phyloP scores from a whole-genome alignment of 164 flowering plant species.

The Cinnamomum chago region DNA sequence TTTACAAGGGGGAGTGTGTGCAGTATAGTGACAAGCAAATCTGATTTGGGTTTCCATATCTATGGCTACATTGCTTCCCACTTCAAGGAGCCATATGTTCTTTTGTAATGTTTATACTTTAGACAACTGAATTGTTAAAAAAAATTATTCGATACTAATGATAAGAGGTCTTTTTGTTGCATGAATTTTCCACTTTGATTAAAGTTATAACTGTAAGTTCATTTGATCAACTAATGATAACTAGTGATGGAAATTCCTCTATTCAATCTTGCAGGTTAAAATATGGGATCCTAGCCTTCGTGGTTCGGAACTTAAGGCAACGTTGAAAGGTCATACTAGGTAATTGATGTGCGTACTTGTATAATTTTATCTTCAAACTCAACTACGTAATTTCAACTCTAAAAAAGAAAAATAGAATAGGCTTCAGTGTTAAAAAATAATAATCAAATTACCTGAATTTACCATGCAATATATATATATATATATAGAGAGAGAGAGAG shows the following conservation, averaged over 20 bases:
- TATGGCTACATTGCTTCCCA: neutral
- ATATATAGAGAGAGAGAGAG: no score
- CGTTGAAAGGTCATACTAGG: slow-evolving; percentile 88
- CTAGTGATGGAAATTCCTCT: neutral
- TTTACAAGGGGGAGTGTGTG: no score
- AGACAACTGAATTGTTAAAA: neutral
- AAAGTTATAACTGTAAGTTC: neutral
- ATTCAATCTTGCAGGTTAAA: slow-evolving; percentile 57
- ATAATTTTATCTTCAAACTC: no score
- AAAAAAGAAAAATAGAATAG: no score
- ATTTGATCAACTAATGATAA: neutral
- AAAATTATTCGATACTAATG: neutral
- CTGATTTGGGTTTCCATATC: no score
- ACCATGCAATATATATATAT: no score
- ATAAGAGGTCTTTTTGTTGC: neutral
- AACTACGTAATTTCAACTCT: neutral
- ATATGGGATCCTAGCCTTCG: slow-evolving; percentile 99
- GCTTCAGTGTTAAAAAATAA: no score
- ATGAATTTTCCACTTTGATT: neutral
- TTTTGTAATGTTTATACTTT: neutral
- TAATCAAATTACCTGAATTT: no score
- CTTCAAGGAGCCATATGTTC: neutral
- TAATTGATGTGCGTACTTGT: slow-evolving; percentile 8
- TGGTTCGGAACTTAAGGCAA: slow-evolving; percentile 90
- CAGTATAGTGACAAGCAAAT: no score